phyloP scores from a whole-genome alignment of 768 basidiomycete genomes.

The Suillus cothurnatus region DNA sequence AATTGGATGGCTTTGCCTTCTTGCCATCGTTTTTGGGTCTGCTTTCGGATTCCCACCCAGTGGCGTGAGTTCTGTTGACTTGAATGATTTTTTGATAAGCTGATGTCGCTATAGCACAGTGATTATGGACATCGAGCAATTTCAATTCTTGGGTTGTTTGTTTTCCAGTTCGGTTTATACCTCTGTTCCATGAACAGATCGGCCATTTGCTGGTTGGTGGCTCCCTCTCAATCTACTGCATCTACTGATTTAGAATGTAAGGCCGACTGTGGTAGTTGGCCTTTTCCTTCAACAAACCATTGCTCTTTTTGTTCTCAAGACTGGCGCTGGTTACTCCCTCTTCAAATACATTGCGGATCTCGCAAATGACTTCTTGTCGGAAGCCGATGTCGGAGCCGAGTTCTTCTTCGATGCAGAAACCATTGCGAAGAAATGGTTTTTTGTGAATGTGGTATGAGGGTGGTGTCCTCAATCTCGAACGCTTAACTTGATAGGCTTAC shows the following conservation, averaged over 20 bases:
- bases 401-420: conserved; percentile 83
- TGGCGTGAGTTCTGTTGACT: conserved; percentile 39
- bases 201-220: conserved; percentile 68
- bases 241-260: conserved; percentile 70
- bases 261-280: conserved; percentile 88
- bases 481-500: background rate
- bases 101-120: conserved; percentile 44
- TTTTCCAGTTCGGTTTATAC: conserved; percentile 82
- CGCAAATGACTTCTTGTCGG: conserved; percentile 75
- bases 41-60: conserved; percentile 79
- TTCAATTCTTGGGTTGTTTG: conserved; percentile 73
- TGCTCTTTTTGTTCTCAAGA: conserved; percentile 89
- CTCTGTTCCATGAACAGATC: conserved; percentile 61
- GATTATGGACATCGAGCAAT: conserved; percentile 81
- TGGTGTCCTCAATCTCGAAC: background rate
- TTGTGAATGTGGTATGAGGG: conserved; percentile 66
- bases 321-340: conserved; percentile 76
- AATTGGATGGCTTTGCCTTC: conserved; percentile 75
- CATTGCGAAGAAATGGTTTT: conserved; percentile 77
- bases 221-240: conserved; percentile 39
- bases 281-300: conserved; percentile 83
- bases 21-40: conserved; percentile 81
- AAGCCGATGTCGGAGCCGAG: conserved; percentile 67
- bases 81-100: conserved; percentile 17
- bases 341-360: conserved; percentile 84